Base-by-base conservation (phyloP, 495 filamentous ascomycete genomes). In the Penicilliopsis zonata region DNA sequence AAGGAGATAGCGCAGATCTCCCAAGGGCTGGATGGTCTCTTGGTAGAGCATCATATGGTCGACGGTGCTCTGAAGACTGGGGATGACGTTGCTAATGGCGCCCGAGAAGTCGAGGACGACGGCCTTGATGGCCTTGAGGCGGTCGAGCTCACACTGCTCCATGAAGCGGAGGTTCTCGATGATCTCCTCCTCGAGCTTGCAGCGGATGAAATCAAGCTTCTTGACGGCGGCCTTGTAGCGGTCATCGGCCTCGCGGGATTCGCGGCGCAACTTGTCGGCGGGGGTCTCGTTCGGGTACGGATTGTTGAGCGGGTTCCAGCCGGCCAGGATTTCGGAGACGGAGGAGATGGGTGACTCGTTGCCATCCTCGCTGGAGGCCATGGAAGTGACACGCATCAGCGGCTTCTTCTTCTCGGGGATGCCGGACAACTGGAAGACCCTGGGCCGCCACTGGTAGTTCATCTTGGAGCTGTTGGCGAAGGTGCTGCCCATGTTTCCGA, bases 11-110 rank as follows among this genome's bases (percentile, higher is more conserved):
- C 92, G 71, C 38, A 96, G 63, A 60, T 99, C 90, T 19, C 86
- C 86, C 10, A 76, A 48, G 7, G 90, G 90, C 50, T 94, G 92
- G 16, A 99, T 82, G 2, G 90, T 96, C 64, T 99, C 90, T 59
- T 99, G 92, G 52, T 92, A 96, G 15, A 96, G 68, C 78, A 95
- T 85, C 90, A 99, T 95, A 45, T 87, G 82, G 55, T 96, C 92
- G 10, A 96, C 86, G 1, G 84, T 83, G 37, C 88, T 84, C 49
- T 96, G 92, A 30, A 99, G 60, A 44, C 80, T 90, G 10, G 90
- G 92, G 44, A 99, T 96, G 43, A 95, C 87, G 44, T 99, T 96
- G 67, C 87, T 90, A 55, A 99, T 83, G 16, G 90, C 86, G 10
- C 90, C 92, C 13, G 92, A 94, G 58, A 96, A 96, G 57, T 99